phyloP scores from a whole-genome alignment of 345 rosid species.

The Brassica incana region DNA sequence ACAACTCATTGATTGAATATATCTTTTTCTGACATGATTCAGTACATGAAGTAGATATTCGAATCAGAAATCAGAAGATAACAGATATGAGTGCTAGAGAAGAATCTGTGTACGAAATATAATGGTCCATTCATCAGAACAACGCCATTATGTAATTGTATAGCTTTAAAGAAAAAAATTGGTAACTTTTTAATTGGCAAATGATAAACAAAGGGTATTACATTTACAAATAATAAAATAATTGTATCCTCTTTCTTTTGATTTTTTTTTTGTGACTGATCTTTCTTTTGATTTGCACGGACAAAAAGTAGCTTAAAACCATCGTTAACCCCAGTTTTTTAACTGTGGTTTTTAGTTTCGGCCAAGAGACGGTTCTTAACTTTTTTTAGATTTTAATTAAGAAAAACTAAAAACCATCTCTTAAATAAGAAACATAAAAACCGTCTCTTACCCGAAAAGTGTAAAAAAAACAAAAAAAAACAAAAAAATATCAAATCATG shows the following conservation, averaged over 20 bases:
- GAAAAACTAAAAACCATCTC: too few relatives aligned
- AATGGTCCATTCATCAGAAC: background rate
- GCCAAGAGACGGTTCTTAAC: too few relatives aligned
- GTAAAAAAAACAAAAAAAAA: too few relatives aligned
- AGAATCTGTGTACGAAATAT: background rate
- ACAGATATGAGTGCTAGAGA: conserved; percentile 5
- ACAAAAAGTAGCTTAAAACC: background rate
- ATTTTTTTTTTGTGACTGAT: too few relatives aligned
- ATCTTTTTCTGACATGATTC: conserved; percentile 32
- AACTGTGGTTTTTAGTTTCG: too few relatives aligned
- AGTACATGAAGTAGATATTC: conserved; percentile 41
- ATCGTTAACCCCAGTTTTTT: too few relatives aligned
- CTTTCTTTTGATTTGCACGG: background rate
- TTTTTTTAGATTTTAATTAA: too few relatives aligned
- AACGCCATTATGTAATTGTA: background rate
- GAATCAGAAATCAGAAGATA: conserved; percentile 22
- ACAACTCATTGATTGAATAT: conserved; percentile 19
- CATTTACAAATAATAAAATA: background rate
- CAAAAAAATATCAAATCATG: too few relatives aligned
- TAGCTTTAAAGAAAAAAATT: background rate
- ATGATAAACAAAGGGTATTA: background rate
- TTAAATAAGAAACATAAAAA: too few relatives aligned
- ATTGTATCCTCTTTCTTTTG: background rate
- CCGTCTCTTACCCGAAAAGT: too few relatives aligned
- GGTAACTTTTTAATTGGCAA: background rate